Percentiles rank a stretch among this genome's conserved stretches.
Evolutionary conservation across 345 rosid genomes (phyloP).

Genomic region (Brassica nigra): DNA sequence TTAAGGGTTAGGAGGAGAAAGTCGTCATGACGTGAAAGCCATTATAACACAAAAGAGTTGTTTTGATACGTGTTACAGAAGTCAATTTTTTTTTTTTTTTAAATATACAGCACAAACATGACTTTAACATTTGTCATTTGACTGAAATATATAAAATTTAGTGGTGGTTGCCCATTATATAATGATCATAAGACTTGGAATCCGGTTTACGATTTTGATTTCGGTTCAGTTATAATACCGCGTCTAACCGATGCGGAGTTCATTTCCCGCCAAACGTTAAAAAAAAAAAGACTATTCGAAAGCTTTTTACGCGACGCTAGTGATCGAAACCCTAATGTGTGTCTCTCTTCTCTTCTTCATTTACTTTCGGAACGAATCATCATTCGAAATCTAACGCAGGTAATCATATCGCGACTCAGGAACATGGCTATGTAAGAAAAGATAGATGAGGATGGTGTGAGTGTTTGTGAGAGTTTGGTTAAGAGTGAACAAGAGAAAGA

Average conservation of each 20-base stretch:
- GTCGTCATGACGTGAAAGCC: conserved; percentile 42
- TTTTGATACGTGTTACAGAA: conserved; percentile 14
- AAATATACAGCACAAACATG: conserved; percentile 23
- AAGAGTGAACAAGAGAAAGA: too few species aligned
- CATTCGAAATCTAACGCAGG: too few species aligned
- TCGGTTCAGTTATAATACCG: conserved; percentile 2
- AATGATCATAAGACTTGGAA: background rate
- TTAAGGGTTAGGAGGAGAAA: conserved; percentile 15
- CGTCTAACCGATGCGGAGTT: conserved; percentile 1
- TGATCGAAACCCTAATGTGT: background rate
- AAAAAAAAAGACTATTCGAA: background rate
- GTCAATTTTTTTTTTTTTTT: background rate
- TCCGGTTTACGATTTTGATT: background rate
- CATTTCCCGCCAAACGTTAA: conserved; percentile 30
- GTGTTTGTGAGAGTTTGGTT: too few species aligned
- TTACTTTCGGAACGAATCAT: background rate
- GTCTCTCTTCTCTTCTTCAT: background rate
- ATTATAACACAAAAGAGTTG: conserved; percentile 21
- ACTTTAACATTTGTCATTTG: background rate
- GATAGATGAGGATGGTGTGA: too few species aligned
- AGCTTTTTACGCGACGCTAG: background rate
- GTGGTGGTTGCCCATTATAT: background rate
- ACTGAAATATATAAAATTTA: background rate
- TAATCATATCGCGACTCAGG: too few species aligned
- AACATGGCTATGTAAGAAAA: too few species aligned